Percentiles rank a stretch among this genome's conserved stretches.
Conservation (phyloP, 1,284 basidiomycete species). For the Pseudozyma sp. region DNA sequence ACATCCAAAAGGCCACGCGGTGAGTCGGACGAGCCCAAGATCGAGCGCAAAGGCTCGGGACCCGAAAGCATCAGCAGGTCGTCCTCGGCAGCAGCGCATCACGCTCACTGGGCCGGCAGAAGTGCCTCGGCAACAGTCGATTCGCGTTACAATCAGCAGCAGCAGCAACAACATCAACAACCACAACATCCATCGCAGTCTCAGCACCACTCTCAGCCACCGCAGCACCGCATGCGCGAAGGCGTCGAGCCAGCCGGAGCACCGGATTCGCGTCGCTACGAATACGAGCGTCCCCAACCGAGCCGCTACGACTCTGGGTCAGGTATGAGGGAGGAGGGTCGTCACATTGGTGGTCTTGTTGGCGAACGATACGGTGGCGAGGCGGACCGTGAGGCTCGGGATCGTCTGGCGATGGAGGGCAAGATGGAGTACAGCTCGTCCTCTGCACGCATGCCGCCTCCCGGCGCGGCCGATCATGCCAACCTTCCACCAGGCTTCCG, state of each 20-base stretch:
- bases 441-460: conserved; percentile 42
- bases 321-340: conserved; percentile 25
- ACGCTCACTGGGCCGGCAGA: conserved; percentile 33
- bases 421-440: conserved; percentile 35
- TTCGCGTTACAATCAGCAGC: conserved; percentile 18
- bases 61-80: conserved; percentile 27
- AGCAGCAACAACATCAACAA: conserved; percentile 5
- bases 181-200: conserved; percentile 8
- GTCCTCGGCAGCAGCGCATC: conserved; percentile 28
- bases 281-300: conserved; percentile 18
- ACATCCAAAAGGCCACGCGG: conserved; percentile 18
- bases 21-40: conserved; percentile 22
- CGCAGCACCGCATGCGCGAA: conserved; percentile 21
- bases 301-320: conserved; percentile 24
- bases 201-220: conserved; percentile 5
- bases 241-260: conserved; percentile 8
- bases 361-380: conserved; percentile 28
- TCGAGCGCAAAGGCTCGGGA: conserved; percentile 33
- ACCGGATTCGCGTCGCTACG: conserved; percentile 20
- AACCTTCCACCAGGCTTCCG: conserved; percentile 27
- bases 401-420: conserved; percentile 12
- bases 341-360: conserved; percentile 28
- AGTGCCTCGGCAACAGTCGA: conserved; percentile 30
- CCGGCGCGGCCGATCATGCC: conserved; percentile 18
- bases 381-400: conserved; percentile 25